Base-by-base conservation (phyloP, 768 basidiomycete genomes). In the Boletus rufocinnamomeus region DNA sequence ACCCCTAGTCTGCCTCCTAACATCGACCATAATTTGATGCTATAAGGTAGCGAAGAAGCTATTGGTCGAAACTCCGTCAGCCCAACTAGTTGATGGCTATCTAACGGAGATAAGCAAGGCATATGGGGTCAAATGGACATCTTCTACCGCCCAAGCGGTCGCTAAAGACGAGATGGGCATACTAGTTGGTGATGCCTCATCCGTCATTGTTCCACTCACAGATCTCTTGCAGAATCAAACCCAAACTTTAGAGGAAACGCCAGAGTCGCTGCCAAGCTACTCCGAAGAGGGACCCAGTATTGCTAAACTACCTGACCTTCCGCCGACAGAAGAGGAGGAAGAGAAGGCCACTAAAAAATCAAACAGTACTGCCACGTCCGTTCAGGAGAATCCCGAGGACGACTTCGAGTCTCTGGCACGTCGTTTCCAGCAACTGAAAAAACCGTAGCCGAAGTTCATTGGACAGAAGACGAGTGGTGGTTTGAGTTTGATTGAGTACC, bases 341-440 rank as follows among this genome's bases (percentile, higher is more conserved):
- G 76, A 76, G 49, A 75, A 66, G 62, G 34, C 52, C 56, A 41
- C 44, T 37, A 50, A 57, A 51, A 52, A 49, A 50, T 28, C 59
- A 35, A 40, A 57, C 28, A 46, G 37, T 48, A 38, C 57, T 5
- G 30, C 13, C 2, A 56, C 59, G 25, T 25, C 62, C 37, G 45
- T 56, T 7, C 64, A 63, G 32, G 62, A 69, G 40, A 56, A 66
- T 41, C 68, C 72, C 50, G 82, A 84, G 68, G 87, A 93, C 64
- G 88, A 89, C 57, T 91, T 93, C 65, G 88, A 89, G 40, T 79
- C 83, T 23, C 77, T 97, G 50, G 77, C 87, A 51, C 85, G 83
- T 71, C 84, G 95, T 57, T 96, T 97, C 67, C 92, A 89, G 60
- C 88, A 85, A 30, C 75, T 97, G 65, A 97, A 95, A 79, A 92